A percentile compares a stretch with the other conserved stretches of the same genome.
Evolutionary conservation across 169 alveolate species (phyloP).

Genomic region (Eimeria brunetti): DNA sequence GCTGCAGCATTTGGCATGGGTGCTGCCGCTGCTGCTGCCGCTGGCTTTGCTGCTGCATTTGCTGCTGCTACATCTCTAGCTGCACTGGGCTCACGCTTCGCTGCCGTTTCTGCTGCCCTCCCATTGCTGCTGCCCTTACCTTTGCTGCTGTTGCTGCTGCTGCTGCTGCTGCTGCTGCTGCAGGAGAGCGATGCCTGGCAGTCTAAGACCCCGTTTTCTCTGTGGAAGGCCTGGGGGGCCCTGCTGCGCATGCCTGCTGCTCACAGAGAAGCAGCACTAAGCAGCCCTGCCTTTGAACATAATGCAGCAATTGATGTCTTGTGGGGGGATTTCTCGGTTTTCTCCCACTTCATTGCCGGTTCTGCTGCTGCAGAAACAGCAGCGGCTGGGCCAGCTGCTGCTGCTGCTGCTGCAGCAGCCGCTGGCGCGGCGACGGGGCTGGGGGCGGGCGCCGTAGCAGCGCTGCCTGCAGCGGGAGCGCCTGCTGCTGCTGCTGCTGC

Average conservation of each 20-base stretch:
- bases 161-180: conserved; percentile 15
- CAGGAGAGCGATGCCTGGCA: conserved; percentile 74
- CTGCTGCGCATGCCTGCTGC: conserved; percentile 73
- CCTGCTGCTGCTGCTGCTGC: background rate
- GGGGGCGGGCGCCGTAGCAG: background rate
- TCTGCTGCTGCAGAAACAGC: background rate
- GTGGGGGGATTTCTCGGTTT: conserved; percentile 72
- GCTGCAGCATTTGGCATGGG: no score
- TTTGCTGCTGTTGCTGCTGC: background rate
- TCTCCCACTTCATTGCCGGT: conserved; percentile 45
- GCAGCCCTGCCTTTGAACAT: conserved; percentile 67
- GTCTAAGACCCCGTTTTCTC: conserved; percentile 57
- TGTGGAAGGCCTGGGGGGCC: conserved; percentile 75
- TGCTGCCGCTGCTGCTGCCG: no score
- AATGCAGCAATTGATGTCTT: conserved; percentile 60
- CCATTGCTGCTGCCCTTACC: background rate
- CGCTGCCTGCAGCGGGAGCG: conserved; percentile 29
- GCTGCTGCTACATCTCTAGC: background rate
- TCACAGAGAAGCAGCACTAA: conserved; percentile 52
- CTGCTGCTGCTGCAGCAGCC: background rate
- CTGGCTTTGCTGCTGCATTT: background rate
- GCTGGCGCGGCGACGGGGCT: background rate
- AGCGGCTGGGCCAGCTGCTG: background rate
- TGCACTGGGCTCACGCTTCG: background rate
- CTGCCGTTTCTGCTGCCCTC: background rate